A percentile compares a stretch with the other conserved stretches of the same genome.
phyloP scores from a whole-genome alignment of 441 rosid species.

The Pelargonium cotyledonis region DNA sequence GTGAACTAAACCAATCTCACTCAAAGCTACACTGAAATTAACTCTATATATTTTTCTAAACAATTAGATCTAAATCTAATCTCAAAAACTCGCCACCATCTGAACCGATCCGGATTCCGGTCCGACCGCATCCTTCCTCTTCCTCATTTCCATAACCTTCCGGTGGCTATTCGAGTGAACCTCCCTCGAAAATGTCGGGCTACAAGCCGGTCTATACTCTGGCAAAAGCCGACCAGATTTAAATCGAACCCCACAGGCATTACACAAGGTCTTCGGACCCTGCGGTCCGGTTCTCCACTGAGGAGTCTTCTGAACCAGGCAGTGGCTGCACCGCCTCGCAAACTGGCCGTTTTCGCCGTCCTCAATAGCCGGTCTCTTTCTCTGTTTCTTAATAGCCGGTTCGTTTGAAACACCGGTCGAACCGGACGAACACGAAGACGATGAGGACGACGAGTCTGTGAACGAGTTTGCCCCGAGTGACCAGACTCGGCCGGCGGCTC shows the following conservation, averaged over 20 bases:
- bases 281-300: slow-evolving; percentile 97
- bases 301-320: slow-evolving; percentile 89
- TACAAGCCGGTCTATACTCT: slow-evolving; percentile 88
- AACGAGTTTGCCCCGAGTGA: slow-evolving; percentile 32
- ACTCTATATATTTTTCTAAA: background rate
- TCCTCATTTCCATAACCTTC: slow-evolving; percentile 82
- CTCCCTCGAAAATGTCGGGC: slow-evolving; percentile 79
- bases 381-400: slow-evolving; percentile 33
- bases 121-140: slow-evolving; percentile 45
- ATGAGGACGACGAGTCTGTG: slow-evolving; percentile 34
- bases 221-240: slow-evolving; percentile 86
- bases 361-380: slow-evolving; percentile 22
- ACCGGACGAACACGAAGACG: slow-evolving; percentile 37
- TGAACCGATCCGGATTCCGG: slow-evolving; percentile 35
- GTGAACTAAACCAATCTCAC: background rate
- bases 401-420: slow-evolving; percentile 17
- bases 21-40: background rate
- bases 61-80: slow-evolving; percentile 20
- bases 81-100: slow-evolving; percentile 47
- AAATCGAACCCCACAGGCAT: slow-evolving; percentile 89
- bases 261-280: slow-evolving; percentile 86
- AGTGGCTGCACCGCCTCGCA: slow-evolving; percentile 75
- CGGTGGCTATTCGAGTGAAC: slow-evolving; percentile 87
- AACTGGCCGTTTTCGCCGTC: slow-evolving; percentile 21
- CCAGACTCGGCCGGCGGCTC: slow-evolving; percentile 41